Evolutionary conservation across 2,329 filamentous ascomycete species (phyloP).

Genomic region (Xylariaceae sp.): DNA sequence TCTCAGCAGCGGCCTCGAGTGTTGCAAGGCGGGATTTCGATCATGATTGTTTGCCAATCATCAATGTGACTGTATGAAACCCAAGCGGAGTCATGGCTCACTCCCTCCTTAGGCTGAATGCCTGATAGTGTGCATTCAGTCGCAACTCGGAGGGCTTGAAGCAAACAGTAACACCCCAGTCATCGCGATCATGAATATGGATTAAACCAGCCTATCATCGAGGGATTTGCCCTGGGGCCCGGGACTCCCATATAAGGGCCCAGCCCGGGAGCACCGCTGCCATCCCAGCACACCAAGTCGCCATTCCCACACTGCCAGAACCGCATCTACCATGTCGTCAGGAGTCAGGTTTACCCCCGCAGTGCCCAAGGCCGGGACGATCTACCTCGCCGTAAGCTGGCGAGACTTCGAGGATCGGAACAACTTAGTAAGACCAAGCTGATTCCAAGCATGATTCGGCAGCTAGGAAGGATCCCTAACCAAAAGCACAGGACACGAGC

Average conservation of each 20-base stretch:
- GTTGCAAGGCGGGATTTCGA: background rate
- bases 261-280: too few species aligned
- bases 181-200: too few species aligned
- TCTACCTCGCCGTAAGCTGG: constrained; percentile 1
- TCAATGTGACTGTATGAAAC: background rate
- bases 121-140: too few species aligned
- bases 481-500: background rate
- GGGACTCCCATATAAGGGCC: too few species aligned
- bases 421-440: background rate
- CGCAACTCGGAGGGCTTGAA: too few species aligned
- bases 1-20: background rate
- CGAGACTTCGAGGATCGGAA: background rate
- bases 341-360: background rate
- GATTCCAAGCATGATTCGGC: too few species aligned
- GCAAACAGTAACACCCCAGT: too few species aligned
- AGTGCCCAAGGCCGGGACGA: background rate
- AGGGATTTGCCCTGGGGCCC: too few species aligned
- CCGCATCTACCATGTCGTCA: background rate
- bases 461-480: background rate
- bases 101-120: too few species aligned
- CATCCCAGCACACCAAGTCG: too few species aligned
- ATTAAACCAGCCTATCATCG: too few species aligned
- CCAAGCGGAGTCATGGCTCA: background rate
- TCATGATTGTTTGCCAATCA: background rate
- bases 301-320: background rate